Evolutionary conservation across 1,139 yeast species (phyloP).

Genomic region (Nakaseomyces kungkrabaensis): DNA sequence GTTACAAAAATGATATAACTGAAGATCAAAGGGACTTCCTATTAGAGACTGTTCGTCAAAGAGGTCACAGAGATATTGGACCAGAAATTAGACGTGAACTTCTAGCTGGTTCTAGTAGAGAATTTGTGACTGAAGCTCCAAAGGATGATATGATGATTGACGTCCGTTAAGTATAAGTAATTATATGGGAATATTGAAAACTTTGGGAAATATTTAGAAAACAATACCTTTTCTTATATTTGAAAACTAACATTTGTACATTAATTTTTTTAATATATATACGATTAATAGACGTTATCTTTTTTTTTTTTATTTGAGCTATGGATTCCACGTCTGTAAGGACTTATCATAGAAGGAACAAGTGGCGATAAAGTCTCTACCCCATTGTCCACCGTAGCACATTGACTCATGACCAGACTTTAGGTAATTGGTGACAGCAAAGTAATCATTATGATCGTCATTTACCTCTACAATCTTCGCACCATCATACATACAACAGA

Average conservation of each 20-base stretch:
- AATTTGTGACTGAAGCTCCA: constrained; percentile 21
- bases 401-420: constrained; percentile 77
- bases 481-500: constrained; percentile 95
- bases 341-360: constrained; percentile 87
- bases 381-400: constrained; percentile 95
- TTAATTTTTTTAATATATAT: not conserved
- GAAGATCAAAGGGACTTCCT: constrained; percentile 94
- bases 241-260: not conserved
- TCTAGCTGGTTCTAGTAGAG: constrained; percentile 62
- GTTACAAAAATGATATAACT: constrained; percentile 93
- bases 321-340: constrained; percentile 55
- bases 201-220: not conserved
- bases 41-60: constrained; percentile 80
- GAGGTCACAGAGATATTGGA: constrained; percentile 80
- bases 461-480: constrained; percentile 49
- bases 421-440: constrained; percentile 37
- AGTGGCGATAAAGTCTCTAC: constrained; percentile 48
- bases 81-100: constrained; percentile 93
- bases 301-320: not conserved
- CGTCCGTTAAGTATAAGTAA: constrained; percentile 11
- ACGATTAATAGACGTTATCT: not conserved
- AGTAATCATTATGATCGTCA: constrained; percentile 23
- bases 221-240: not conserved
- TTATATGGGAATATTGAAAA: not conserved
- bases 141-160: constrained; percentile 28